Conservation (phyloP, 2,329 filamentous ascomycete genomes). For the Raffaelea ambrosiae region DNA sequence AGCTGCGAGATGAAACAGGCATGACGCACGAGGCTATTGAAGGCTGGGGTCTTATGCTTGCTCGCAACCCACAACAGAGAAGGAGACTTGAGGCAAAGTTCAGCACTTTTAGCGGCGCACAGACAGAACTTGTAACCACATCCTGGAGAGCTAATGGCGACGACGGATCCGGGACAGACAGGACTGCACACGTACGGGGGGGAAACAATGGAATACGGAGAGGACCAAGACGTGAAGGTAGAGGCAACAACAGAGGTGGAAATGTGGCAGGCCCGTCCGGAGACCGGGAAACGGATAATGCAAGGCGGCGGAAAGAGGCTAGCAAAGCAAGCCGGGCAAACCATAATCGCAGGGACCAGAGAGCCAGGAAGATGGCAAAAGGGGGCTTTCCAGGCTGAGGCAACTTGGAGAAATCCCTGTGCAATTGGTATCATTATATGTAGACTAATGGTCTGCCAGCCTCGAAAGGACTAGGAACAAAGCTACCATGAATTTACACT, state of each 20-base stretch:
- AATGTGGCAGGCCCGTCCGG: slow-evolving; percentile 57
- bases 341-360: slow-evolving; percentile 70
- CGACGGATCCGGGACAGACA: slow-evolving; percentile 37
- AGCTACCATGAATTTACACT: not conserved
- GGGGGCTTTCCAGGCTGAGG: slow-evolving; percentile 28
- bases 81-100: slow-evolving; percentile 64
- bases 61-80: slow-evolving; percentile 60
- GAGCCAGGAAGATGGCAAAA: slow-evolving; percentile 57
- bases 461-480: too few species aligned
- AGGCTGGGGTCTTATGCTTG: slow-evolving; percentile 85
- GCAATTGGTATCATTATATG: not conserved
- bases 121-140: slow-evolving; percentile 56
- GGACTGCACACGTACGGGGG: too few species aligned
- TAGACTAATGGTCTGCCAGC: too few species aligned
- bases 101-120: slow-evolving; percentile 55
- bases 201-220: not conserved
- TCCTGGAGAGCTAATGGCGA: slow-evolving; percentile 56
- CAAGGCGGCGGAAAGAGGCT: slow-evolving; percentile 69
- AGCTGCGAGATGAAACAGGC: slow-evolving; percentile 65
- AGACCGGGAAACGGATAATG: slow-evolving; percentile 63
- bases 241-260: slow-evolving; percentile 37
- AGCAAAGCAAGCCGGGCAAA: slow-evolving; percentile 77
- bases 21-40: slow-evolving; percentile 94
- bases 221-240: slow-evolving; percentile 21
- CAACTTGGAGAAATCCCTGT: too few species aligned